Base-by-base conservation (phyloP, 805 yeast species). In the Clavispora phyllophila region DNA sequence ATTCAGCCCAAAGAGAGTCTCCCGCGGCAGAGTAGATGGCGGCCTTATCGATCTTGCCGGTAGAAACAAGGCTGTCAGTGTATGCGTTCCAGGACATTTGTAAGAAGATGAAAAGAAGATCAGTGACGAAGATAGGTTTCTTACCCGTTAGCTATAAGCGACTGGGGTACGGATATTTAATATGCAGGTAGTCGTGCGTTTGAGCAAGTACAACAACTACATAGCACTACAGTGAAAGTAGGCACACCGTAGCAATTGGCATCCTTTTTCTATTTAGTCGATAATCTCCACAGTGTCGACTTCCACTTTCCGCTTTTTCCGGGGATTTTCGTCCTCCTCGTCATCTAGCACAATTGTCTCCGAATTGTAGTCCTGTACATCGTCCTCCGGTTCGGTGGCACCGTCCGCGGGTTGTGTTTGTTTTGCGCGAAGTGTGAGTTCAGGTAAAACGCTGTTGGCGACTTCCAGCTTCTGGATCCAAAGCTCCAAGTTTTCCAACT, bases 21-120 rank as follows among this genome's bases (percentile, higher is more conserved):
- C 99, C 99, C 12, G 95, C 96, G 53, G 86, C 84, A 9, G 97
- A 90, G 68, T 86, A 90, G 53, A 93, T 80, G 33, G 95, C 93
- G 26, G 98, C 96, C 64, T 81, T 81, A 70, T 91, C 97, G 52
- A 93, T 75, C 65, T 87, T 87, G 49, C 88, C 60, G 40, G 97
- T 85, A 43, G 83, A 86, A 53, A 85, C 70, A 54, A 93, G 81
- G 70, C 89, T 91, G 64, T 93, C 98, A 42, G 96, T 89, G 77
- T 93, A 93, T 47, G 97, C 97, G 89, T 60, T 59, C 64, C 56
- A 53, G 28, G 57, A 53, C 57, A 53, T 53, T 40, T 15, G 43
- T 20, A 12, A 15, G 18, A 14, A 25, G 20, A 17, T 29, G 20
- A 4, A 15, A 15, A 9, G 33, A 14, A 7, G 24, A 20, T 15